Evolutionary conservation across 1,139 yeast genomes (phyloP), one percentile per base, ranked within the genome.

Genomic region (Sugiyamaella novakii): DNA sequence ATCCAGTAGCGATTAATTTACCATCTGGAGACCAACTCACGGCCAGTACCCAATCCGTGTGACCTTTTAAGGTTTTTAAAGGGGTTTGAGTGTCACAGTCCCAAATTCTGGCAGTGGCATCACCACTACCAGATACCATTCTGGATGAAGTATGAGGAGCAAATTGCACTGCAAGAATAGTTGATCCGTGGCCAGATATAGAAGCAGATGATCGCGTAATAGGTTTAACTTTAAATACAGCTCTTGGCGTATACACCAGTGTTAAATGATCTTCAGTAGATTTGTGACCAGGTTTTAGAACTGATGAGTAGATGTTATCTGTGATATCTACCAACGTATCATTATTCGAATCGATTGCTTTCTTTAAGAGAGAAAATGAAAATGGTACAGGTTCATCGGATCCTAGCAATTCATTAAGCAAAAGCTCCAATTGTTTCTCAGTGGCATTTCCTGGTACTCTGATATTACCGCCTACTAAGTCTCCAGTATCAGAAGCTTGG

Each of bases 71-170:
- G 0, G 95, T 87, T 53, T 80, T 78, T 63, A 83, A 72, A 3
- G 97, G 96, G 0, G 98, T 92, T 61, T 87, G 95, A 0, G 98
- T 91, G 62, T 88, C 86, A 67, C 96, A 87, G 68, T 91, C 98
- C 99, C 99, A 92, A 46, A 92, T 80, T 63, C 98, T 76, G 3
- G 98, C 98, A n/a, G 98, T 91, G 37, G 86, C 81, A 66, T 92
- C 99, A 39, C 99, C 99, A 6, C 97, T 89, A 40, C 98, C 99
- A 0, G 97, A 85, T 41, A 88, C 94, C 84, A 92, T 82, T 58
- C 91, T 74, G 3, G 92, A 78, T 11, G 94, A 81, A 34, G 92
- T 84, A 62, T 86, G 79, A 28, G 98, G 98, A 1, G 98, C 95
- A 75, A 94, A 92, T 57, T 87, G 92, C 43, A 94, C 85, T 52